A percentile compares a stretch with the other conserved stretches of the same genome.
Conservation (phyloP, 2,329 filamentous ascomycete species). For the Pseudocercospora pini-densiflorae region DNA sequence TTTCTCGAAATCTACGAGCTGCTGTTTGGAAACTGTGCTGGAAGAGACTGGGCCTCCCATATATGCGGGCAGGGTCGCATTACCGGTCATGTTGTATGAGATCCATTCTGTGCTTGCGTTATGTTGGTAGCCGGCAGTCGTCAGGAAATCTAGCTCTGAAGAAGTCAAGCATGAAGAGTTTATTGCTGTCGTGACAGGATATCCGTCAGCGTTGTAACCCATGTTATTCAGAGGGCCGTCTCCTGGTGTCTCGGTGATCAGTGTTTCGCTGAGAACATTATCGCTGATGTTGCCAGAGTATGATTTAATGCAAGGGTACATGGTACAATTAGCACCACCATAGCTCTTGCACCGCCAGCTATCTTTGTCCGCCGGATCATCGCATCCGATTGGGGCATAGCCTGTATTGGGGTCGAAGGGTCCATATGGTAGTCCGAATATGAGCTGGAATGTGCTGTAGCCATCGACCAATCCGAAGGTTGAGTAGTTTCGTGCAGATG, state of each 20-base stretch:
- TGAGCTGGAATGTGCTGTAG: neutral
- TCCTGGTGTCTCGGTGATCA: slow-evolving; percentile 2
- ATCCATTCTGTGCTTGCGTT: slow-evolving; percentile 8
- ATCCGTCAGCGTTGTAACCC: neutral
- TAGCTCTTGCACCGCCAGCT: slow-evolving; percentile 20
- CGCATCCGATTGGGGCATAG: neutral
- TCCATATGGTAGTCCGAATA: neutral
- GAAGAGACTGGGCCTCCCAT: neutral
- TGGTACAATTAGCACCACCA: slow-evolving; percentile 11
- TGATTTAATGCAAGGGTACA: slow-evolving; percentile 15
- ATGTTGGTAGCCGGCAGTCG: neutral
- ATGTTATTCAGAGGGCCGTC: neutral
- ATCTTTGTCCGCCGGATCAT: slow-evolving; percentile 4
- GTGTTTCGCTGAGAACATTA: slow-evolving; percentile 4
- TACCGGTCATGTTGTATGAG: slow-evolving; percentile 11
- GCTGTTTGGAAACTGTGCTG: neutral
- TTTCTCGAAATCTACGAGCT: neutral
- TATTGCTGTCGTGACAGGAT: neutral
- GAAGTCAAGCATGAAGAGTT: slow-evolving; percentile 8
- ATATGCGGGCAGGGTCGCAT: neutral
- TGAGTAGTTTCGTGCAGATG: slow-evolving; percentile 2
- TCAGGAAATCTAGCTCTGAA: neutral
- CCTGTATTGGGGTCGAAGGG: neutral
- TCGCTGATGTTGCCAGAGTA: slow-evolving; percentile 9
- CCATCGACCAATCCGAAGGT: neutral